Percentiles rank a stretch among this genome's conserved stretches.
phyloP scores from a whole-genome alignment of 805 yeast genomes.

The Cyberlindnera xishuangbannaensis region DNA sequence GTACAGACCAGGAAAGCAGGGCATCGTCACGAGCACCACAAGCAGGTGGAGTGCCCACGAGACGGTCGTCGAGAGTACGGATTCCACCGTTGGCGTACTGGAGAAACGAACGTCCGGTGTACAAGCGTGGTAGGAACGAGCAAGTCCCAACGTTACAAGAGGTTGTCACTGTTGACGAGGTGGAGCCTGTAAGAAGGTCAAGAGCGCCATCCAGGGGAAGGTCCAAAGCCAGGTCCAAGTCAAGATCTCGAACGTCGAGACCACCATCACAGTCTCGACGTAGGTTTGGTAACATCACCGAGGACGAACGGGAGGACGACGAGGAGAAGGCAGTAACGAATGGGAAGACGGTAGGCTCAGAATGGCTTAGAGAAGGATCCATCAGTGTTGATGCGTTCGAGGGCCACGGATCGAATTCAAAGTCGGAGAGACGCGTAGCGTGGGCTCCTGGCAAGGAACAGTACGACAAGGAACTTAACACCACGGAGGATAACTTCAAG shows the following conservation, averaged over 20 bases:
- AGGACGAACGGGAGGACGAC: constrained; percentile 19
- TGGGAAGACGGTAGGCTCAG: constrained; percentile 36
- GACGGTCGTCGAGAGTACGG: constrained; percentile 62
- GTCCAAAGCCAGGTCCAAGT: constrained; percentile 14
- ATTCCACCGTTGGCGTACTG: constrained; percentile 75
- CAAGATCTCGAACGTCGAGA: constrained; percentile 13
- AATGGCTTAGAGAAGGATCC: constrained; percentile 43
- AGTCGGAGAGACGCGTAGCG: constrained; percentile 47
- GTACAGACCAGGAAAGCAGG: constrained; percentile 15
- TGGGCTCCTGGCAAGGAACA: constrained; percentile 56
- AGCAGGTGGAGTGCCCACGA: constrained; percentile 30
- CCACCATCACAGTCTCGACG: constrained; percentile 10
- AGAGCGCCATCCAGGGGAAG: constrained; percentile 11
- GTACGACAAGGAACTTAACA: constrained; percentile 34
- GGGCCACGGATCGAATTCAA: constrained; percentile 42
- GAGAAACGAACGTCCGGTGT: constrained; percentile 75
- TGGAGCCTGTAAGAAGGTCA: constrained; percentile 9
- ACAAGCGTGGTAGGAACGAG: constrained; percentile 33
- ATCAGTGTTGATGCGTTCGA: constrained; percentile 44
- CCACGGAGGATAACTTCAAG: constrained; percentile 48
- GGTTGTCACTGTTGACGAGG: constrained; percentile 40
- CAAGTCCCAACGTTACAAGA: constrained; percentile 53
- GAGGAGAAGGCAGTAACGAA: constrained; percentile 24
- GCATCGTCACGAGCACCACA: constrained; percentile 8
- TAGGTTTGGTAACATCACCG: constrained; percentile 12